Conservation (phyloP, 352 stramenopile species). For the Phytophthora cactorum region DNA sequence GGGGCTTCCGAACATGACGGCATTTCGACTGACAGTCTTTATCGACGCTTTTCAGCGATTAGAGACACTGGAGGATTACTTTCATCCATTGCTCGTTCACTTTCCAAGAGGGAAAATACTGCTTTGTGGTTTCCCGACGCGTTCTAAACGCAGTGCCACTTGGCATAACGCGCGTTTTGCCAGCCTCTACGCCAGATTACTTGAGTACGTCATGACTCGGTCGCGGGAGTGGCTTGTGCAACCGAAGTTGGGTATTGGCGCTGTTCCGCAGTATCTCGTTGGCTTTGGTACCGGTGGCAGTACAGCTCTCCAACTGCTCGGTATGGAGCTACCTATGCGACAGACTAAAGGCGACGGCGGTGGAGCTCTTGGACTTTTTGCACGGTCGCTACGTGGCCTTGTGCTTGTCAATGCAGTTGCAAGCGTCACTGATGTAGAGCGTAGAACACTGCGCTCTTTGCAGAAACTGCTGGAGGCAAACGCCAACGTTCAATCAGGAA, state of each 20-base stretch:
- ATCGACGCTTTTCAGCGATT: constrained; percentile 72
- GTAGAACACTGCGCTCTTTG: constrained; percentile 27
- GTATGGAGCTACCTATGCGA: constrained; percentile 47
- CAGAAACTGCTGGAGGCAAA: constrained; percentile 24
- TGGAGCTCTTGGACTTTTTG: constrained; percentile 48
- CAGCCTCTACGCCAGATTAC: constrained; percentile 49
- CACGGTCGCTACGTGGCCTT: constrained; percentile 48
- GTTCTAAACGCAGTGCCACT: constrained; percentile 35
- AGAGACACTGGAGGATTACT: constrained; percentile 65
- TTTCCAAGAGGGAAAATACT: constrained; percentile 74
- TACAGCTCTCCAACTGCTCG: constrained; percentile 56
- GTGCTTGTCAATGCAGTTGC: constrained; percentile 62
- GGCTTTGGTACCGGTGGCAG: constrained; percentile 65
- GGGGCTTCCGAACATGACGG: constrained; percentile 4
- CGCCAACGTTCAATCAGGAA: background rate
- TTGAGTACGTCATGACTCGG: constrained; percentile 54
- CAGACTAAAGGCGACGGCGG: constrained; percentile 16
- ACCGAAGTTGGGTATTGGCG: constrained; percentile 67
- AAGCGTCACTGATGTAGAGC: constrained; percentile 31
- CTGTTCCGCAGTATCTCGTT: constrained; percentile 70
- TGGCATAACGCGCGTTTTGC: constrained; percentile 65
- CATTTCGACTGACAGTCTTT: constrained; percentile 71
- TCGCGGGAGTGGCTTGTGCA: constrained; percentile 78
- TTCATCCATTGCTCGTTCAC: constrained; percentile 56
- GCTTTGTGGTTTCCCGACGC: constrained; percentile 62